Conservation (phyloP, 169 alveolate genomes). For the Plasmodium berghei region DNA sequence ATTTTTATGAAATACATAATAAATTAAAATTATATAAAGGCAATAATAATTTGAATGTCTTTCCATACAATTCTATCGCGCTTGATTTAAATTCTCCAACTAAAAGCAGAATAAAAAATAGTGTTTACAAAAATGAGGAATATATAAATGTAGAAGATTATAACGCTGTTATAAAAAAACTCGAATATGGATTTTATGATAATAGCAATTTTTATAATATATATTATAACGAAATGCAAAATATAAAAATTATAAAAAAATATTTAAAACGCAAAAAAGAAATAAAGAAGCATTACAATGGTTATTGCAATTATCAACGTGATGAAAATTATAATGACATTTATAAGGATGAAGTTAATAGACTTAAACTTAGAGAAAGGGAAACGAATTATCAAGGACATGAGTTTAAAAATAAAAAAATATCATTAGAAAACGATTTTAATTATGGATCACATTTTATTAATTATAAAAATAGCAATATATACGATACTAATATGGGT, state of each 20-base stretch:
- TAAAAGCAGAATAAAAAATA: not conserved
- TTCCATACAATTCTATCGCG: slow-evolving; percentile 13
- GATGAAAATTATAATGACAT: not conserved
- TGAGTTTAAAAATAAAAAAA: not conserved
- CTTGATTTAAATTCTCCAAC: slow-evolving; percentile 16
- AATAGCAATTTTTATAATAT: slow-evolving; percentile 58
- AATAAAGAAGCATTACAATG: not conserved
- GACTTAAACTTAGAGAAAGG: not conserved
- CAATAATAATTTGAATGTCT: slow-evolving; percentile 17
- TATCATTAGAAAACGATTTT: not conserved
- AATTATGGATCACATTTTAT: too few species aligned
- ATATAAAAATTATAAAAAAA: slow-evolving; percentile 2
- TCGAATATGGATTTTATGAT: slow-evolving; percentile 56
- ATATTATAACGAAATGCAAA: slow-evolving; percentile 53
- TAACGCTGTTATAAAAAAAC: not conserved
- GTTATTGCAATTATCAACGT: not conserved
- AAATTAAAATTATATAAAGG: slow-evolving; percentile 40
- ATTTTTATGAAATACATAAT: slow-evolving; percentile 50
- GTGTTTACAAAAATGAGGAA: slow-evolving; percentile 7
- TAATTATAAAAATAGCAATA: not conserved
- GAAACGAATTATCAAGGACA: not conserved
- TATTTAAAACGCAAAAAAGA: slow-evolving; percentile 3
- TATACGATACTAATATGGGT: not conserved
- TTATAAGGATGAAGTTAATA: not conserved
- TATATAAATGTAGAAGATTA: not conserved